Evolutionary conservation across 441 rosid species (phyloP), one percentile per base, ranked within the genome.

Genomic region (Eutrema salsugineum): DNA sequence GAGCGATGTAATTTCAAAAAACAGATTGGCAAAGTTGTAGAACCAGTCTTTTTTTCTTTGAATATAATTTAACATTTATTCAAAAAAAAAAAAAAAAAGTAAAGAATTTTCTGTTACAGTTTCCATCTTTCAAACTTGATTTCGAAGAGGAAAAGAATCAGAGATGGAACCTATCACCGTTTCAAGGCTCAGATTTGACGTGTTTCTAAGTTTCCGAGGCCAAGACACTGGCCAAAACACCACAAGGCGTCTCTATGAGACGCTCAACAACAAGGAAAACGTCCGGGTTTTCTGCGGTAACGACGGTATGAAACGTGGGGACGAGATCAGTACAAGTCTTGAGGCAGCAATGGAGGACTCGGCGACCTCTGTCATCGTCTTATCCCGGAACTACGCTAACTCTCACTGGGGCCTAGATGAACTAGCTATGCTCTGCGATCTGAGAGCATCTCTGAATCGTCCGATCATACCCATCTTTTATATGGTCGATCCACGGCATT

Each of bases 121-220:
- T 72, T 55, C 6, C 50, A 46, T 27, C 17, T 56, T 46, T 5
- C 49, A 28, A 56, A 56, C 51, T 64, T 64, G 43, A 46, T 56
- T 15, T 17, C 44, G 11, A 64, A 73, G n/a, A n/a, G n/a, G n/a
- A n/a, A n/a, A n/a, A n/a, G n/a, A n/a, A n/a, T n/a, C n/a, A n/a
- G n/a, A n/a, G n/a, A 44, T 16, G 40, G 63, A 15, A 55, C 28
- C 28, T 27, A 2, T 28, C 30, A n/a, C 30, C 5, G 30, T 3
- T 28, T 28, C 30, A 28, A 28, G 75, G 32, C 75, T 77, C 73
- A 57, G 69, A 8, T 85, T 80, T 77, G 89, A 87, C 76, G 85
- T 85, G 56, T 87, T 87, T 78, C 75, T 85, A 32, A 87, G 87
- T 67, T 87, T 83, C 72, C 78, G 84, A 24, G 88, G 87, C n/a